Conservation (phyloP, 345 rosid genomes). For the Ceriops zippeliana region DNA sequence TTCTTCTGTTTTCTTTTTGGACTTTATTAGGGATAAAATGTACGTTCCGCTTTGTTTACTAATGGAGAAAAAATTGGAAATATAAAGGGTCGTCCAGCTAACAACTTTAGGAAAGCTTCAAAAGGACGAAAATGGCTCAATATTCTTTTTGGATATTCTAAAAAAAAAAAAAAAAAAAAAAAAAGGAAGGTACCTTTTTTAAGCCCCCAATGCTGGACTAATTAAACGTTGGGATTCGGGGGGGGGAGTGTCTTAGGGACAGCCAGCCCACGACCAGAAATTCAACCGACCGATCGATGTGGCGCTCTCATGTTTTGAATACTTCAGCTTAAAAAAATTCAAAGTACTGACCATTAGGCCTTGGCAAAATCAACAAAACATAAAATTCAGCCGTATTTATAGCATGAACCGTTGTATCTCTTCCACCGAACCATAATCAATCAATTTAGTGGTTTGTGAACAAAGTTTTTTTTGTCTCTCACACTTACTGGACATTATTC, state of each 20-base stretch:
- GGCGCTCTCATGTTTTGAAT: neutral
- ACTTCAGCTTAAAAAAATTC: constrained; percentile 16
- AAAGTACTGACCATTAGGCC: constrained; percentile 5
- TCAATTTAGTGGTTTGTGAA: neutral
- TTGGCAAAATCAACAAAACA: no score
- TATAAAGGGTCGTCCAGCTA: constrained; percentile 37
- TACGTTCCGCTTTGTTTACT: constrained; percentile 20
- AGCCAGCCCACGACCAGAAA: constrained; percentile 9
- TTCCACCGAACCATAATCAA: no score
- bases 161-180: constrained; percentile 26
- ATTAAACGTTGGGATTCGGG: constrained; percentile 25
- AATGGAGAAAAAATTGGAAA: constrained; percentile 6
- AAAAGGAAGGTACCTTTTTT: constrained; percentile 52
- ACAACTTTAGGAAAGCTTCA: constrained; percentile 55
- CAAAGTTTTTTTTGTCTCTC: neutral
- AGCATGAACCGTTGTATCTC: no score
- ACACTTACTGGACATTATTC: neutral
- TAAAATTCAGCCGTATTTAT: no score
- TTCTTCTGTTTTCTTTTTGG: constrained; percentile 1
- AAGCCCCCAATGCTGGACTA: constrained; percentile 37
- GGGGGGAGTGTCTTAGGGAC: neutral
- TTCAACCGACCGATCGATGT: no score
- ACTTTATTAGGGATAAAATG: neutral
- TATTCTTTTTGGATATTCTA: constrained; percentile 19
- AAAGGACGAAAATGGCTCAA: constrained; percentile 47